Evolutionary conservation across 2,329 filamentous ascomycete genomes (phyloP), one percentile per base, ranked within the genome.

Genomic region (Aspergillus candidus): DNA sequence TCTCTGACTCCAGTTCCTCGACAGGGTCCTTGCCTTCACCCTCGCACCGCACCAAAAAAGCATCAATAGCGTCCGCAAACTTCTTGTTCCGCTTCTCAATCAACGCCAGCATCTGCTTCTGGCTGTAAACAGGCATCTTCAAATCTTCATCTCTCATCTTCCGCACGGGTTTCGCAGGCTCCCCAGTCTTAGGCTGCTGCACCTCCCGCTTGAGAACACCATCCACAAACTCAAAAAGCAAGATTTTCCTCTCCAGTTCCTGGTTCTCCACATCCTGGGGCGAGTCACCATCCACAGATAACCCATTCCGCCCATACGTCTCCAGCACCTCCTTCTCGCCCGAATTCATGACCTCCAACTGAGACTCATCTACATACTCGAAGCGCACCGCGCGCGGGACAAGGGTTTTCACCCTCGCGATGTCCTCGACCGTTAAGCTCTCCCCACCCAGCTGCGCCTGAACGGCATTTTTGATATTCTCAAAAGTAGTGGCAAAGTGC

Each of bases 211-310:
- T 96, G 53, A 97, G 67, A 61, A 96, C 91, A 0, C 86, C 90
- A 62, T 97, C 93, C 13, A 94, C 69, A 54, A 94, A 97, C 62
- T 97, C 93, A 57, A 98, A 94, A 31, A 91, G 79, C 17, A 98
- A 68, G 12, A 95, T 84, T 40, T 76, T 76, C 2, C 40, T 40
- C 31, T 72, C 69, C 48, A 71, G 57, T 33, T 10, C 22, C 22
- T 27, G 22, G 22, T 62, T 56, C 4, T 57, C 55, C 27, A 65
- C 65, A 30, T 61, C 59, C 31, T 70, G 62, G 12, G 38, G 51
- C 40, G 51, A 40, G 15, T 59, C 58, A 12, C 49, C 47, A 4
- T 50, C 47, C 33, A 45, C 77, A 70, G 41, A 73, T 71, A 10
- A 74, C 73, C 49, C 72, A 71, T 40, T 74, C 73, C 13, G 76